Evolutionary conservation across 495 filamentous ascomycete species (phyloP), one percentile per base, ranked within the genome.

Genomic region (Penicillium turbatum): DNA sequence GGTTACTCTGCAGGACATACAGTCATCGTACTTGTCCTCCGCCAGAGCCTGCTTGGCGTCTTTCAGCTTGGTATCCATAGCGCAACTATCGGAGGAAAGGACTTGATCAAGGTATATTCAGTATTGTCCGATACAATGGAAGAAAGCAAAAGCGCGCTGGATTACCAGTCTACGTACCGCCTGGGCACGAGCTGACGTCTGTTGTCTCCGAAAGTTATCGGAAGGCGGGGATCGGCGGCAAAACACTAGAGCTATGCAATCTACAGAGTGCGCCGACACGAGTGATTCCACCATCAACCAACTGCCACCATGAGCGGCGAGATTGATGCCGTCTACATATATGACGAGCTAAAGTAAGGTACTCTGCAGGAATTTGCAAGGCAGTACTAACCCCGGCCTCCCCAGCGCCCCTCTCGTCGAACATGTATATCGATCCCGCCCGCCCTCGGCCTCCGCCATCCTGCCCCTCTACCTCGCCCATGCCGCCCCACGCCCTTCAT

Each of bases 301-400:
- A 65, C 64, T 57, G 43, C 48, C 62, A 67, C 38, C 42, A 89
- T 89, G 83, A 90, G 85, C 80, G 83, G 87, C 73, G 84, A 87
- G 67, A 87, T 98, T 63, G 92, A 96, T 79, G 93, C 93, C 62
- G 75, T 98, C 63, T 95, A 97, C 79, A 90, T 98, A 66, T 96
- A 86, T 69, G 90, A 97, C 79, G 90, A 95, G 74, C 80, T 88
- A 69, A 90, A 89, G 90, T 93, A 72, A 63, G 77, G 61, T 37
- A 32, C 32, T n/a, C 50, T 15, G 41, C 37, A 36, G 16, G 11
- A 6, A 21, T 36, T 11, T 16, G 1, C 16, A 34, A 21, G 30
- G 37, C 0, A 5, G 29, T 19, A 30, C 52, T 70, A 39, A 66
- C 56, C 41, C 31, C 30, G n/a, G 39, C n/a, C 7, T 36, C 46